These are phyloP conservation scores for Capsicum pubescens DNA, from an alignment of 257 asterid genomes.

Conservation along the genomic window DNA sequence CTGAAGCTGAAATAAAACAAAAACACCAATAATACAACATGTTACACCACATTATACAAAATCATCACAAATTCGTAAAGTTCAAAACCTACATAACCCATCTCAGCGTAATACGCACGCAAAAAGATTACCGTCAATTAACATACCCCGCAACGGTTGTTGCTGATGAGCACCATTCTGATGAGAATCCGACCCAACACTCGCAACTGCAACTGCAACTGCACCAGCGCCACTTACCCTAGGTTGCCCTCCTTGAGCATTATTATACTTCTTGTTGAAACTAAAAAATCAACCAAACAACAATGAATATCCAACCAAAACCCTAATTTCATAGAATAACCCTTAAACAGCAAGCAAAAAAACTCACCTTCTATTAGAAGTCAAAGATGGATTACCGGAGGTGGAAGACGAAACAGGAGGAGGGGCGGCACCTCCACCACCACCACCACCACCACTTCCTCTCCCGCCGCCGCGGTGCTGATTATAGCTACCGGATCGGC, in stretches of 20 bases:
- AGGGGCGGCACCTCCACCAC: slow-evolving; percentile 40
- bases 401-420: slow-evolving; percentile 31
- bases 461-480: slow-evolving; percentile 45
- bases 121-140: neutral
- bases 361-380: slow-evolving; percentile 39
- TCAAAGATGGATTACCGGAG: slow-evolving; percentile 29
- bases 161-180: slow-evolving; percentile 70
- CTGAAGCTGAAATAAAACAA: neutral
- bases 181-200: slow-evolving; percentile 48
- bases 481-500: slow-evolving; percentile 42
- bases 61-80: neutral
- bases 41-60: neutral
- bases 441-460: slow-evolving; percentile 43
- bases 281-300: slow-evolving; percentile 36
- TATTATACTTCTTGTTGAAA: slow-evolving; percentile 54
- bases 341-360: slow-evolving; percentile 27
- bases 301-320: neutral
- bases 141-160: slow-evolving; percentile 48
- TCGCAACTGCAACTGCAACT: slow-evolving; percentile 29
- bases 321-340: neutral
- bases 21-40: neutral
- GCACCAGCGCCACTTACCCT: slow-evolving; percentile 40
- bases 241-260: slow-evolving; percentile 64
- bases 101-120: neutral
- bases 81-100: neutral